These are phyloP conservation scores for Venturia carpophila DNA, from an alignment of 2,329 filamentous ascomycete species.

Conservation along the genomic window DNA sequence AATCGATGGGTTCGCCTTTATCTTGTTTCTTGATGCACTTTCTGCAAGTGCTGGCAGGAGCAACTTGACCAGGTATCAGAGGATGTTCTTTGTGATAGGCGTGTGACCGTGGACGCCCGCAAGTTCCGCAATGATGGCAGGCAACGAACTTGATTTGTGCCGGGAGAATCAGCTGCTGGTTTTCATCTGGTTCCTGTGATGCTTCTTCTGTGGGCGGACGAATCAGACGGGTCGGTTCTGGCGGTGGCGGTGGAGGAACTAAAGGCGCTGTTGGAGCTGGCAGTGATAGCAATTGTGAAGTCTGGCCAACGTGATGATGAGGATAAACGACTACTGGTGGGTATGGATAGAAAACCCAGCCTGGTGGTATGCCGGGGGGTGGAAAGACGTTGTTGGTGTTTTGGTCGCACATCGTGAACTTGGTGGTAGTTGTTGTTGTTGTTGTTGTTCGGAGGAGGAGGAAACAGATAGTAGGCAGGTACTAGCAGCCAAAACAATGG, in stretches of 20 bases:
- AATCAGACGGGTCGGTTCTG: constrained; percentile 2
- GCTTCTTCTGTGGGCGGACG: background rate
- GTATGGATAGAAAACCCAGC: constrained; percentile 11
- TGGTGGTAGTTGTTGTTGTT: constrained; percentile 1
- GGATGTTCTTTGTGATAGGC: constrained; percentile 19
- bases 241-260: background rate
- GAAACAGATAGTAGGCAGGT: background rate
- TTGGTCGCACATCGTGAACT: background rate
- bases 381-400: background rate
- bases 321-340: constrained; percentile 6
- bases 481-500: background rate
- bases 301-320: background rate
- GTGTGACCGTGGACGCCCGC: constrained; percentile 13
- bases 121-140: constrained; percentile 17
- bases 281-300: constrained; percentile 2
- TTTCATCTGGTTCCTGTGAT: background rate
- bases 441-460: no score
- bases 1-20: constrained; percentile 6
- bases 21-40: constrained; percentile 26
- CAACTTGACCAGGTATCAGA: constrained; percentile 29
- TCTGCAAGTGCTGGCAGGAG: constrained; percentile 28
- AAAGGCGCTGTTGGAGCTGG: background rate
- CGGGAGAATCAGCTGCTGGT: background rate
- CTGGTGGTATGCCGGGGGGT: constrained; percentile 1
- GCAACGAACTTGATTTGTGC: constrained; percentile 16